A percentile compares a stretch with the other conserved stretches of the same genome.
Conservation (phyloP, 75 land plant species). For the Gnetum montanum region DNA sequence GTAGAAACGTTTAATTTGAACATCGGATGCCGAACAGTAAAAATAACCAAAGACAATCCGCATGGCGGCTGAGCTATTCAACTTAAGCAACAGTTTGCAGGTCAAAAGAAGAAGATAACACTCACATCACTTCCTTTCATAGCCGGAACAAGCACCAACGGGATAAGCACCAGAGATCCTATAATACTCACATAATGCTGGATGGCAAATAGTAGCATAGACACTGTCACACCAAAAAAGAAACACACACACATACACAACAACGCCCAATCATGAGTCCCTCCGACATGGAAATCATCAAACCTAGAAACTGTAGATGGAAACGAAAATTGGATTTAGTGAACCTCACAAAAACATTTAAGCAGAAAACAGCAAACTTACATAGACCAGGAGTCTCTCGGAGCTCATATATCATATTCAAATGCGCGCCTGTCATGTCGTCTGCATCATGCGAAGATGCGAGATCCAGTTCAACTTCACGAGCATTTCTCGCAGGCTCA, state of each 20-base stretch:
- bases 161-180: conserved; percentile 89
- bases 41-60: no score
- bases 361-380: no score
- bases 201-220: conserved; percentile 47
- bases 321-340: neutral
- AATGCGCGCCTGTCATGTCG: conserved; percentile 12
- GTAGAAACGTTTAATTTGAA: neutral
- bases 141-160: conserved; percentile 81
- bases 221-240: conserved; percentile 43
- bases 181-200: conserved; percentile 80
- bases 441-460: conserved; percentile 31
- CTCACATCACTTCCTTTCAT: conserved; percentile 98
- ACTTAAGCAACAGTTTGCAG: neutral
- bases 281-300: neutral
- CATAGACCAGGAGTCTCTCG: conserved; percentile 56
- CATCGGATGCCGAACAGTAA: neutral
- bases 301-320: neutral
- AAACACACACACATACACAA: neutral
- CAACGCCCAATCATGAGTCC: neutral
- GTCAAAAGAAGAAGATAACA: neutral
- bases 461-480: conserved; percentile 27
- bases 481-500: conserved; percentile 20
- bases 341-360: neutral
- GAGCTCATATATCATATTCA: conserved; percentile 45
- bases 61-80: no score